Conservation (phyloP, 1,139 yeast species). For the Candida freyschussii region DNA sequence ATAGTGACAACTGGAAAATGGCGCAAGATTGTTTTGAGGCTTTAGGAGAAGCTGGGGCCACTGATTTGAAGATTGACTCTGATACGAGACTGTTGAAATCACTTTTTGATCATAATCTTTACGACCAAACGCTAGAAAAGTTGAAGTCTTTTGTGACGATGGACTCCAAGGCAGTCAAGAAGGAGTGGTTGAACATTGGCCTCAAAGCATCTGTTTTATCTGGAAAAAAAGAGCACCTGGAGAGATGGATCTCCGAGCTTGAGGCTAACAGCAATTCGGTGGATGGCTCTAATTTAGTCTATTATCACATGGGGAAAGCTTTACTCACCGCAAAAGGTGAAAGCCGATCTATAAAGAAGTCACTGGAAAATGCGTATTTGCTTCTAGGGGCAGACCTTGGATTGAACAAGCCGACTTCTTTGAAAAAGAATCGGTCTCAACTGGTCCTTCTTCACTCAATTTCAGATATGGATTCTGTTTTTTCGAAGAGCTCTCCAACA, state of each 20-base stretch:
- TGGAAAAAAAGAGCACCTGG: conserved; percentile 49
- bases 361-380: conserved; percentile 47
- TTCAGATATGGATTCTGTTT: conserved; percentile 47
- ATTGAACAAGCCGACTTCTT: conserved; percentile 55
- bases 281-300: conserved; percentile 55
- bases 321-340: conserved; percentile 37
- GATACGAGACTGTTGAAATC: conserved; percentile 45
- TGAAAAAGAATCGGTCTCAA: conserved; percentile 50
- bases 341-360: conserved; percentile 30
- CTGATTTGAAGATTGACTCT: conserved; percentile 31
- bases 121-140: conserved; percentile 41
- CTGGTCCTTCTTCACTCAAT: conserved; percentile 68
- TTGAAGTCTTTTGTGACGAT: conserved; percentile 24
- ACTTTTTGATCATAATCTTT: conserved; percentile 53
- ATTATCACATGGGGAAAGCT: conserved; percentile 62
- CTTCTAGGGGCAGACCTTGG: conserved; percentile 60
- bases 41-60: conserved; percentile 41
- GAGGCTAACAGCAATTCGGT: conserved; percentile 36
- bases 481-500: conserved; percentile 23
- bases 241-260: conserved; percentile 51
- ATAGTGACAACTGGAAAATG: conserved; percentile 80
- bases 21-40: conserved; percentile 86
- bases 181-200: conserved; percentile 63
- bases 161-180: conserved; percentile 27
- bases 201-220: conserved; percentile 68